phyloP scores from a whole-genome alignment of 2,329 filamentous ascomycete species.

The Cordyceps militaris region DNA sequence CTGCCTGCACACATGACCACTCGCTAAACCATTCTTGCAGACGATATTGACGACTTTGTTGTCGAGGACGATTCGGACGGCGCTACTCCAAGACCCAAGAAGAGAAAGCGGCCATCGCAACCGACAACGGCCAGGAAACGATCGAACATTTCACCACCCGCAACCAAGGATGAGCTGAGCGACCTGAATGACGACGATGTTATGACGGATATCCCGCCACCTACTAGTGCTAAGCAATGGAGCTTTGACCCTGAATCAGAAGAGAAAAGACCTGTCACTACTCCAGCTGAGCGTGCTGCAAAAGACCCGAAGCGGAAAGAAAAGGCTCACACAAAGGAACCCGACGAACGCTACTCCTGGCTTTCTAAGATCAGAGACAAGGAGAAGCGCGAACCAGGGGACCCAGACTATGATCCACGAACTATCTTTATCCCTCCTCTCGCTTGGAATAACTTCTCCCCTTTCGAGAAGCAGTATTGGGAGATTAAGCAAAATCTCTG shows the following conservation, averaged over 20 bases:
- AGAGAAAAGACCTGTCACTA: conserved; percentile 30
- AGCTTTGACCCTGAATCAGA: conserved; percentile 49
- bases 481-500: conserved; percentile 97
- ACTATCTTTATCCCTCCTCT: conserved; percentile 82
- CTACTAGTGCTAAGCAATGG: conserved; percentile 79
- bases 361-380: conserved; percentile 79
- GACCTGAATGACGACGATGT: conserved; percentile 48
- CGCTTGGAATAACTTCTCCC: conserved; percentile 76
- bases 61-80: conserved; percentile 82
- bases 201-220: conserved; percentile 49
- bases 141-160: conserved; percentile 43
- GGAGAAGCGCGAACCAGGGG: conserved; percentile 67
- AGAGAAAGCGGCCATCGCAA: conserved; percentile 64
- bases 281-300: conserved; percentile 24
- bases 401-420: conserved; percentile 85
- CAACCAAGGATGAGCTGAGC: conserved; percentile 29
- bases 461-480: conserved; percentile 99
- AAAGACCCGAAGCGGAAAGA: conserved; percentile 37
- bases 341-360: conserved; percentile 84
- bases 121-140: conserved; percentile 53
- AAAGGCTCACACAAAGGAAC: conserved; percentile 75
- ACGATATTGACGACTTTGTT: conserved; percentile 81
- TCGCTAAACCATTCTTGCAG: conserved; percentile 22
- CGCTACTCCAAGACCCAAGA: conserved; percentile 50
- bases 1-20: no score